phyloP scores from a whole-genome alignment of 805 yeast species.

The Yarrowia yakushimensis region DNA sequence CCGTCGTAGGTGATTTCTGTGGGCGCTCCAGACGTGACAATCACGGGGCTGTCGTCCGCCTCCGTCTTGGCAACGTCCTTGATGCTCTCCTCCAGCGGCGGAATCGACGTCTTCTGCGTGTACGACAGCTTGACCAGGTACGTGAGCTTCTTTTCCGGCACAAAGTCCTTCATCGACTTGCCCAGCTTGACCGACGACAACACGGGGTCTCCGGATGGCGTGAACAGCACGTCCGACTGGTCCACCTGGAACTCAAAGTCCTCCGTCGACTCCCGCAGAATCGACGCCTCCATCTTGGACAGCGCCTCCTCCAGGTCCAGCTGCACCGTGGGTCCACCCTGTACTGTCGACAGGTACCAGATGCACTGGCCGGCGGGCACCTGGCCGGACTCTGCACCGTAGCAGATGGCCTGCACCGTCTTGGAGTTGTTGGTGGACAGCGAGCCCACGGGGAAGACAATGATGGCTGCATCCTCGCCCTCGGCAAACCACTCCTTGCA shows the following conservation, averaged over 20 bases:
- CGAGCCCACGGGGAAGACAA: constrained; percentile 87
- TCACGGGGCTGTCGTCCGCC: not conserved
- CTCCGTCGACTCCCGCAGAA: constrained; percentile 72
- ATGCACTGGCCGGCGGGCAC: constrained; percentile 83
- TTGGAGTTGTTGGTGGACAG: constrained; percentile 58
- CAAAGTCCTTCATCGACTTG: constrained; percentile 76
- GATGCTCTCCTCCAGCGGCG: constrained; percentile 20
- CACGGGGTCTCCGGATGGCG: constrained; percentile 57
- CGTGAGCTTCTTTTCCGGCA: constrained; percentile 69
- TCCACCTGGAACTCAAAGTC: constrained; percentile 52
- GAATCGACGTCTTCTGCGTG: constrained; percentile 44
- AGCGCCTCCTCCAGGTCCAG: constrained; percentile 77
- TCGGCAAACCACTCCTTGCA: constrained; percentile 91
- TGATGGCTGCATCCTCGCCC: constrained; percentile 78
- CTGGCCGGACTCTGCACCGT: constrained; percentile 83
- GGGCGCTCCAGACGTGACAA: constrained; percentile 8
- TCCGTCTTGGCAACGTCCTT: constrained; percentile 13
- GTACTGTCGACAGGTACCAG: constrained; percentile 77
- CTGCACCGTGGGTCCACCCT: constrained; percentile 49
- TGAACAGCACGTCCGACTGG: constrained; percentile 53
- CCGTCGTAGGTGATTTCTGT: constrained; percentile 88
- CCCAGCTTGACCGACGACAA: constrained; percentile 83
- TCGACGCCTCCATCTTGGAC: constrained; percentile 70
- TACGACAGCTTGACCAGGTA: constrained; percentile 59
- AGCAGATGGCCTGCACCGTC: constrained; percentile 82